phyloP scores from a whole-genome alignment of 495 filamentous ascomycete species.

The Usnea hakonensis region DNA sequence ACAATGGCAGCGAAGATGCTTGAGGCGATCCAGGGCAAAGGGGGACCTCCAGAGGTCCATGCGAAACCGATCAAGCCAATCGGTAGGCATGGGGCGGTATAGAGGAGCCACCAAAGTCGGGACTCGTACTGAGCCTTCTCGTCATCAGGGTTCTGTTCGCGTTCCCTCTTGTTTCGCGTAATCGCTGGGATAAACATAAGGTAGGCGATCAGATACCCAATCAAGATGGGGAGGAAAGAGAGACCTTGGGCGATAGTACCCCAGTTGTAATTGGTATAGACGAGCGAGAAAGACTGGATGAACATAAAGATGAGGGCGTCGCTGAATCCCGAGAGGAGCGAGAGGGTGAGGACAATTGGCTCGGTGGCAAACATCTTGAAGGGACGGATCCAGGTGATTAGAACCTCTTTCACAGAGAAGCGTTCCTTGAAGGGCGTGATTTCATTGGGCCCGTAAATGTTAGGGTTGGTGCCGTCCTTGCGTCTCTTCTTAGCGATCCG shows the following conservation, averaged over 20 bases:
- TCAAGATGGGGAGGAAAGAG: constrained; percentile 49
- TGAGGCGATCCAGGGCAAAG: constrained; percentile 55
- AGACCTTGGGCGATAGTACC: constrained; percentile 43
- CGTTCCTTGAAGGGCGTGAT: constrained; percentile 49
- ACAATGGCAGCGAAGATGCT: constrained; percentile 58
- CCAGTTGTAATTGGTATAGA: constrained; percentile 55
- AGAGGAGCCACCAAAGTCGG: constrained; percentile 53
- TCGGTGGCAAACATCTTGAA: constrained; percentile 56
- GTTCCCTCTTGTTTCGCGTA: constrained; percentile 41
- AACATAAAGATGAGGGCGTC: constrained; percentile 62
- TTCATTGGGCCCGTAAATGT: constrained; percentile 59
- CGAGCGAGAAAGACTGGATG: constrained; percentile 51
- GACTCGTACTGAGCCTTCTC: constrained; percentile 54
- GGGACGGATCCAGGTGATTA: constrained; percentile 50
- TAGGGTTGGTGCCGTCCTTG: constrained; percentile 42
- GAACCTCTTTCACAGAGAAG: constrained; percentile 49
- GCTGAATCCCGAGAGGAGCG: constrained; percentile 53
- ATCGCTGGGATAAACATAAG: constrained; percentile 47
- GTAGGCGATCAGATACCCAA: constrained; percentile 56
- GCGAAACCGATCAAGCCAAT: constrained; percentile 58
- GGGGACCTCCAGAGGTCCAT: constrained; percentile 51
- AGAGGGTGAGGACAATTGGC: constrained; percentile 53
- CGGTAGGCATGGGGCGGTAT: constrained; percentile 47
- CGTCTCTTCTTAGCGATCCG: constrained; percentile 48
- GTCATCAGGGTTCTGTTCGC: constrained; percentile 41